Evolutionary conservation across 441 rosid species (phyloP).

Genomic region (Adansonia gregorii): DNA sequence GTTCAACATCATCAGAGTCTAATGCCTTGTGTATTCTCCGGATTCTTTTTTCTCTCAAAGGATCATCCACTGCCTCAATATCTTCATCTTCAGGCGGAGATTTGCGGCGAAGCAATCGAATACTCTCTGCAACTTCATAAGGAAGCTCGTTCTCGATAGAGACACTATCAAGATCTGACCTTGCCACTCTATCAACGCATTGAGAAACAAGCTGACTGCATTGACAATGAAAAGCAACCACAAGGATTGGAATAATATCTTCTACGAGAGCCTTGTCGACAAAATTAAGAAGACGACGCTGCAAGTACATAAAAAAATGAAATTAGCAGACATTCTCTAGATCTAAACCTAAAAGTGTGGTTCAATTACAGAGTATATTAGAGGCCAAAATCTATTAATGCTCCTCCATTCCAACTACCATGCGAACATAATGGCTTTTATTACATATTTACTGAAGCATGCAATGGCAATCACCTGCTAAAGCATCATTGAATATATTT

Average conservation of each 20-base stretch:
- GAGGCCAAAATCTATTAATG: neutral
- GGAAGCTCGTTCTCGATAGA: conserved; percentile 81
- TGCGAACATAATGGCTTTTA: neutral
- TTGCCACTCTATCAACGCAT: conserved; percentile 73
- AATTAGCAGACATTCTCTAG: conserved; percentile 15
- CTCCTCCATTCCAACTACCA: neutral
- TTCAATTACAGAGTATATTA: neutral
- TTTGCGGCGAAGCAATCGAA: conserved; percentile 51
- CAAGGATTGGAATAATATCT: conserved; percentile 78
- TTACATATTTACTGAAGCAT: too few relatives aligned
- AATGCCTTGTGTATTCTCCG: conserved; percentile 80
- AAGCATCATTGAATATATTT: neutral
- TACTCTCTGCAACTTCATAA: conserved; percentile 55
- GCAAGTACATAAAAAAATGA: conserved; percentile 40
- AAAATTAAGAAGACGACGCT: conserved; percentile 74
- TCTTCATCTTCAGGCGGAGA: conserved; percentile 38
- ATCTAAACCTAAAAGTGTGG: conserved; percentile 19
- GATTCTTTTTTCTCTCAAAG: conserved; percentile 56
- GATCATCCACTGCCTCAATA: conserved; percentile 34
- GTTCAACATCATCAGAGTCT: conserved; percentile 90
- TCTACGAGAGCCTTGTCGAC: conserved; percentile 74
- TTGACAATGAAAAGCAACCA: conserved; percentile 76
- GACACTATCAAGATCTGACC: conserved; percentile 69
- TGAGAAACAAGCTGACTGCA: conserved; percentile 63
- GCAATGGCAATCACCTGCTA: neutral